phyloP scores from a whole-genome alignment of 106 monocot genomes.

The Vanilla planifolia region DNA sequence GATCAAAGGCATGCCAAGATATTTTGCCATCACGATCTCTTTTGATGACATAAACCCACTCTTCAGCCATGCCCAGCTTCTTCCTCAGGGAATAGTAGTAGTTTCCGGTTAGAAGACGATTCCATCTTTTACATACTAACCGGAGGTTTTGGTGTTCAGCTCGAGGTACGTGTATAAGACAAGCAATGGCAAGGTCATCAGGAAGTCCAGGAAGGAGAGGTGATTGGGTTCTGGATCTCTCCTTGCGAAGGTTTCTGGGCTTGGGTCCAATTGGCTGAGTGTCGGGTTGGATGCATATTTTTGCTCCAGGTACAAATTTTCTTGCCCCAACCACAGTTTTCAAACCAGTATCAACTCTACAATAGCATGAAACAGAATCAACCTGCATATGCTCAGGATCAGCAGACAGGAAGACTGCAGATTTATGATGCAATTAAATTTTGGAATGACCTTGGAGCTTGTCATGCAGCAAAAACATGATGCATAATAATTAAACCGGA shows the following conservation, averaged over 20 bases:
- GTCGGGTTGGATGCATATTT: slow-evolving; percentile 47
- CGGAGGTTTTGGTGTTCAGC: slow-evolving; percentile 32
- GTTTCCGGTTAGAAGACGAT: slow-evolving; percentile 42
- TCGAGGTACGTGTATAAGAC: slow-evolving; percentile 44
- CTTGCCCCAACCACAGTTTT: slow-evolving; percentile 52
- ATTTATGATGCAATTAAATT: background rate
- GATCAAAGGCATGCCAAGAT: slow-evolving; percentile 58
- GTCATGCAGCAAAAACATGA: background rate
- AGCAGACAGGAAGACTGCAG: background rate
- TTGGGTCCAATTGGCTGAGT: slow-evolving; percentile 39
- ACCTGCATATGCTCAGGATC: slow-evolving; percentile 20
- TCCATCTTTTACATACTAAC: slow-evolving; percentile 46
- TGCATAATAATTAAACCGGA: background rate
- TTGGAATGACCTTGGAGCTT: too few species aligned
- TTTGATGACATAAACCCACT: slow-evolving; percentile 48
- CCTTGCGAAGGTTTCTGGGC: slow-evolving; percentile 30
- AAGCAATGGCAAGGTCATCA: slow-evolving; percentile 54
- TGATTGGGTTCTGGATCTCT: slow-evolving; percentile 38
- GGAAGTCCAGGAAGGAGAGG: slow-evolving; percentile 42
- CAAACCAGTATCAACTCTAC: slow-evolving; percentile 42
- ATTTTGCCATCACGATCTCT: slow-evolving; percentile 48
- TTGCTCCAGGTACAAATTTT: slow-evolving; percentile 54
- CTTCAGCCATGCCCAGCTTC: slow-evolving; percentile 40
- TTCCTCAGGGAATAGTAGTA: slow-evolving; percentile 49
- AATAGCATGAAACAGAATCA: slow-evolving; percentile 56